These are phyloP conservation scores for Truncatella angustata DNA, from an alignment of 2,329 filamentous ascomycete genomes.

Conservation along the genomic window DNA sequence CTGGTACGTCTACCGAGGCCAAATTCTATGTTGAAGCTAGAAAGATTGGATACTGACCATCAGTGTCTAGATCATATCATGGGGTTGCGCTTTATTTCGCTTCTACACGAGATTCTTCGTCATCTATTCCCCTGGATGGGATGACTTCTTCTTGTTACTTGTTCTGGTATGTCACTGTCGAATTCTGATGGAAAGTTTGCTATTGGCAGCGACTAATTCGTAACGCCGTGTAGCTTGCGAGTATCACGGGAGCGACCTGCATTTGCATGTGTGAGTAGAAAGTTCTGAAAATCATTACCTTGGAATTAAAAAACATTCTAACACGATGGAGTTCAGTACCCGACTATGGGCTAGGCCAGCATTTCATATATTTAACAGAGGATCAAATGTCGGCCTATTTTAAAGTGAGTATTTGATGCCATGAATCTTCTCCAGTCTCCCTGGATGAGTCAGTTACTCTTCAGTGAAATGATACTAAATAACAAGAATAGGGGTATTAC, in stretches of 20 bases:
- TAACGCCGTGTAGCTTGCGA: not conserved
- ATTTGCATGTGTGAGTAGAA: constrained; percentile 6
- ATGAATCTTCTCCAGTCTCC: not conserved
- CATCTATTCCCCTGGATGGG: constrained; percentile 19
- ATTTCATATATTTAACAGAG: constrained; percentile 13
- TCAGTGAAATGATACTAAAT: no score
- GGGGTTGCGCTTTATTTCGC: constrained; percentile 18
- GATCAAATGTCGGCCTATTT: constrained; percentile 14
- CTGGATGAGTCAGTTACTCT: constrained; percentile 14
- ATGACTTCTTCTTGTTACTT: constrained; percentile 20
- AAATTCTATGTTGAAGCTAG: not conserved
- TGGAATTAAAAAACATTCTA: not conserved
- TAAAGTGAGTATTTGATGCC: constrained; percentile 12
- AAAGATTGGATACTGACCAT: not conserved
- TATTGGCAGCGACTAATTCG: not conserved
- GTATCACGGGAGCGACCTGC: constrained; percentile 1
- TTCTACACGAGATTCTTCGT: constrained; percentile 20
- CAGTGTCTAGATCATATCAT: not conserved
- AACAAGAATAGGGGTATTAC: no score
- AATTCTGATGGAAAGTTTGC: not conserved
- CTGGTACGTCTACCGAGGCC: constrained; percentile 8
- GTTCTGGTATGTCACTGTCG: constrained; percentile 4
- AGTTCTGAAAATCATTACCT: no score
- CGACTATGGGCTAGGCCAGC: constrained; percentile 16
- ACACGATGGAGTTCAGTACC: constrained; percentile 11